Evolutionary conservation across 805 yeast species (phyloP).

Genomic region (Metschnikowia lochheadii): DNA sequence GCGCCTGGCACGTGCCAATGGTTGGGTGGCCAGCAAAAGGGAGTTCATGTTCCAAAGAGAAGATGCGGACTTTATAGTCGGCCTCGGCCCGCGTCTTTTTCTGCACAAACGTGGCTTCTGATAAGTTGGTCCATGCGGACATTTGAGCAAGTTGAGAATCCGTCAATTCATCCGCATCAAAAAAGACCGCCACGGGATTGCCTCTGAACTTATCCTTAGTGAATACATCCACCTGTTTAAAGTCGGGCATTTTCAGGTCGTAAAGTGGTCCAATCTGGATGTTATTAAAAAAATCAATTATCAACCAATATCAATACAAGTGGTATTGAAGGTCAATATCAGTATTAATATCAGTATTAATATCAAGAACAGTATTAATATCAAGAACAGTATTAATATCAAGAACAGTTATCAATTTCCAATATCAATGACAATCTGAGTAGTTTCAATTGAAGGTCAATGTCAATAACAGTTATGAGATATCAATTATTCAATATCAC

Average conservation of each 20-base stretch:
- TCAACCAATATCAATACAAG: too few relatives aligned
- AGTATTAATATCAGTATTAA: too few relatives aligned
- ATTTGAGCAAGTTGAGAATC: conserved; percentile 42
- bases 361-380: too few relatives aligned
- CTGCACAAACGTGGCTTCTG: conserved; percentile 53
- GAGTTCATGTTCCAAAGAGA: conserved; percentile 43
- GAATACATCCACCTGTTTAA: conserved; percentile 43
- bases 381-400: too few relatives aligned
- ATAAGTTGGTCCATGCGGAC: conserved; percentile 58
- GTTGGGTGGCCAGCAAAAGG: conserved; percentile 69
- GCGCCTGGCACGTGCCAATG: conserved; percentile 47
- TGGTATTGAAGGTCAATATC: too few relatives aligned
- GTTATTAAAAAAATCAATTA: too few relatives aligned
- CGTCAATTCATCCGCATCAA: conserved; percentile 36
- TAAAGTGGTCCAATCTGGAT: too few relatives aligned
- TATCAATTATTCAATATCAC: too few relatives aligned
- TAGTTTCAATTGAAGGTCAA: too few relatives aligned
- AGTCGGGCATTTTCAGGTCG: conserved; percentile 10
- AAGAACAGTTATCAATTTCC: too few relatives aligned
- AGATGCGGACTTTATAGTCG: conserved; percentile 49
- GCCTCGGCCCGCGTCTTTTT: conserved; percentile 37
- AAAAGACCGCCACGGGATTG: conserved; percentile 54
- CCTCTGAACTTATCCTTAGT: conserved; percentile 40
- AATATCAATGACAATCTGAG: too few relatives aligned
- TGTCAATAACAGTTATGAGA: too few relatives aligned